Evolutionary conservation across 2,329 filamentous ascomycete genomes (phyloP).

Genomic region (Neoscytalidium dimidiatum): DNA sequence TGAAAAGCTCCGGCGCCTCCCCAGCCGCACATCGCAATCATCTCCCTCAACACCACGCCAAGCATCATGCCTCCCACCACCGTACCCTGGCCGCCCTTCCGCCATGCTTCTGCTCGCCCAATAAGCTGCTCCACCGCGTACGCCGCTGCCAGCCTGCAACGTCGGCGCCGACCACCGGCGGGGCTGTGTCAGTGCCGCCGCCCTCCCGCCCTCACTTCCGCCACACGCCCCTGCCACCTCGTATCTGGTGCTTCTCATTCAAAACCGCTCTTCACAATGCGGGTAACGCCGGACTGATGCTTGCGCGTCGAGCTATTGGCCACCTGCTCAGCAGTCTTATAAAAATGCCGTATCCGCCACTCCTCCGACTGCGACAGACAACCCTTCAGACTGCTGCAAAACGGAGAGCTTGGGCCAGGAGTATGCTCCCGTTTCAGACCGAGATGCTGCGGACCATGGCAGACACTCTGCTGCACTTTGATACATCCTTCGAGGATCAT

Average conservation of each 20-base stretch:
- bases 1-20: neutral
- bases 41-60: constrained; percentile 18
- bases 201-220: neutral
- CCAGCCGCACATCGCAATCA: neutral
- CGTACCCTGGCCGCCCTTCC: neutral
- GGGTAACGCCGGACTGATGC: neutral
- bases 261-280: neutral
- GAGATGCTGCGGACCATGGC: too few relatives aligned
- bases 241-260: neutral
- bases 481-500: too few relatives aligned
- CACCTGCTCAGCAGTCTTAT: neutral
- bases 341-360: neutral
- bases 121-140: neutral
- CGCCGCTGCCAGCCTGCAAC: neutral
- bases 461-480: too few relatives aligned
- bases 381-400: too few relatives aligned
- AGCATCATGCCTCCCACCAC: neutral
- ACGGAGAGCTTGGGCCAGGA: too few relatives aligned
- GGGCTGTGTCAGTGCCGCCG: neutral
- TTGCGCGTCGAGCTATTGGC: neutral
- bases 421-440: too few relatives aligned
- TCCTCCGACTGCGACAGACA: neutral
- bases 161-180: neutral
- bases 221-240: neutral
- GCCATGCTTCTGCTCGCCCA: too few relatives aligned